Percentiles rank a stretch among this genome's conserved stretches.
These are phyloP conservation scores for Metschnikowia peoriensis DNA, from an alignment of 805 yeast species.

Conservation along the genomic window DNA sequence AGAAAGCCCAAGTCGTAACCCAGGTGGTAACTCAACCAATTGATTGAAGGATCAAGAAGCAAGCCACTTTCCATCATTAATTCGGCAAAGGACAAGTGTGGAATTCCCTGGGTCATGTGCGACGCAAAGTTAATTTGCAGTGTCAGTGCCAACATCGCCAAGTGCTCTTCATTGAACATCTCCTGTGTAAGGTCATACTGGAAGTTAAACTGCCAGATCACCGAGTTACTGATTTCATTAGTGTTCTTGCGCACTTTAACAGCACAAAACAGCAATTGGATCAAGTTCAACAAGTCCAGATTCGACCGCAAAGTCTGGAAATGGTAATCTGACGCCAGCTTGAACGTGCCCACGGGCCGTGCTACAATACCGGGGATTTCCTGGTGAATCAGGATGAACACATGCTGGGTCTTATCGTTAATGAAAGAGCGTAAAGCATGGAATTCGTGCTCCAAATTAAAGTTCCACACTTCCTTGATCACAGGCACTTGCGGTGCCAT, in stretches of 20 bases:
- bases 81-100: constrained; percentile 78
- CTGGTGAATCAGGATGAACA: constrained; percentile 70
- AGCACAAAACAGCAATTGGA: constrained; percentile 61
- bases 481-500: constrained; percentile 40
- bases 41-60: constrained; percentile 63
- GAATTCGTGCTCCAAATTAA: constrained; percentile 67
- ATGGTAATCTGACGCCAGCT: constrained; percentile 87
- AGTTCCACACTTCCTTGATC: constrained; percentile 72
- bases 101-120: constrained; percentile 76
- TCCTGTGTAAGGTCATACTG: constrained; percentile 70
- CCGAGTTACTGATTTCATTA: constrained; percentile 54
- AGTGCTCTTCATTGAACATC: constrained; percentile 85
- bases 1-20: constrained; percentile 96
- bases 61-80: constrained; percentile 82
- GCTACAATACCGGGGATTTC: constrained; percentile 97
- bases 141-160: constrained; percentile 73
- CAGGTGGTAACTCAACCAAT: constrained; percentile 89
- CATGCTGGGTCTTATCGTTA: constrained; percentile 45
- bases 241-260: constrained; percentile 31
- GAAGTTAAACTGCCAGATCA: constrained; percentile 97
- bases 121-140: constrained; percentile 75
- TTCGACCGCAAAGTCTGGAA: constrained; percentile 93
- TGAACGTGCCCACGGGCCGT: constrained; percentile 91
- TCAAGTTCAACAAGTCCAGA: constrained; percentile 79
- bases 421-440: constrained; percentile 57